Conservation (phyloP, 495 filamentous ascomycete genomes). For the Cladorrhinum samala region DNA sequence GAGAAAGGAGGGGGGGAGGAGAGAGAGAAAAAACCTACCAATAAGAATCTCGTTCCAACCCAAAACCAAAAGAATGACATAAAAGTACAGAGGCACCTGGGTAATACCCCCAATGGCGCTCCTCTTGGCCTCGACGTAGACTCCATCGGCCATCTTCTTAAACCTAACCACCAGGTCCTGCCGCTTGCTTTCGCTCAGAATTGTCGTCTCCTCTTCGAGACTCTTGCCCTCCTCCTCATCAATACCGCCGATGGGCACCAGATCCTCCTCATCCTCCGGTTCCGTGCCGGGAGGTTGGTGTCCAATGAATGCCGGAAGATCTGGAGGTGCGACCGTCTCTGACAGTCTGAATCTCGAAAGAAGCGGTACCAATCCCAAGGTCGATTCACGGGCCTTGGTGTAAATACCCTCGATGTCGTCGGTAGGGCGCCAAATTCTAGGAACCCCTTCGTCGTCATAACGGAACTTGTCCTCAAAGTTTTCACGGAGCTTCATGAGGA, state of each 20-base stretch:
- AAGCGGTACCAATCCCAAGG: constrained; percentile 80
- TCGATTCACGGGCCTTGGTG: constrained; percentile 84
- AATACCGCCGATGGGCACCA: constrained; percentile 77
- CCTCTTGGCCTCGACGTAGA: constrained; percentile 95
- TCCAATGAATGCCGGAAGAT: constrained; percentile 76
- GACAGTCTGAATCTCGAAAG: constrained; percentile 75
- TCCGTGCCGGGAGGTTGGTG: constrained; percentile 67
- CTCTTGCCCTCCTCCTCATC: constrained; percentile 92
- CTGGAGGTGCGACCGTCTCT: constrained; percentile 64
- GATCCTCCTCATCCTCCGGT: constrained; percentile 81
- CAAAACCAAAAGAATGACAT: constrained; percentile 75
- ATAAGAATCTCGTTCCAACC: constrained; percentile 97
- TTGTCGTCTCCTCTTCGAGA: constrained; percentile 91
- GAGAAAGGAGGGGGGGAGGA: background rate
- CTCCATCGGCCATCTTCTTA: constrained; percentile 94
- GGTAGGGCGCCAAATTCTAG: constrained; percentile 91
- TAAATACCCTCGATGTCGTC: constrained; percentile 97
- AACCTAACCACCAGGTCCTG: constrained; percentile 90
- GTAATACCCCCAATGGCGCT: constrained; percentile 93
- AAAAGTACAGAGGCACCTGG: constrained; percentile 93
- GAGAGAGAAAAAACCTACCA: constrained; percentile 50
- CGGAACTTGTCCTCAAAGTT: constrained; percentile 99
- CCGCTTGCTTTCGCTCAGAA: constrained; percentile 78
- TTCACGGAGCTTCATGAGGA: constrained; percentile 89
- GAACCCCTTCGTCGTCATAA: constrained; percentile 91